Evolutionary conservation across 2,329 filamentous ascomycete species (phyloP).

Genomic region (Hymenoscyphus infarciens): DNA sequence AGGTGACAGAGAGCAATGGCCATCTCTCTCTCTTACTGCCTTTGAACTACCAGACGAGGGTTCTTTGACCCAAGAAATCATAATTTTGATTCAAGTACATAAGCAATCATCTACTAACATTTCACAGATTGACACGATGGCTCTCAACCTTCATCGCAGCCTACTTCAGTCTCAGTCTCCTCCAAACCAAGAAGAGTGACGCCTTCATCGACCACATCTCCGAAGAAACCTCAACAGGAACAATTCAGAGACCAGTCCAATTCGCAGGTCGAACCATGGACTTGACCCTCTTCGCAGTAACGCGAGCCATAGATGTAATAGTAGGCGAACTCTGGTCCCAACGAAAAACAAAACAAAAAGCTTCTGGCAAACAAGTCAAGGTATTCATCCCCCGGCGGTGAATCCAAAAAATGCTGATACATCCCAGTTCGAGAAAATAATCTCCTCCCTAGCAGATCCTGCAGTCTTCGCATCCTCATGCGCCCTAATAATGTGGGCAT

Average conservation of each 20-base stretch:
- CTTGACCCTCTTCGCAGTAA: constrained; percentile 73
- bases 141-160: constrained; percentile 55
- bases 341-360: constrained; percentile 43
- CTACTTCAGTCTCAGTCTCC: constrained; percentile 53
- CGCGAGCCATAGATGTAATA: constrained; percentile 68
- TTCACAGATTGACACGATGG: constrained; percentile 51
- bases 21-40: too few species aligned
- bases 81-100: background rate
- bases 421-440: constrained; percentile 33
- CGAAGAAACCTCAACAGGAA: constrained; percentile 28
- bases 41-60: too few species aligned
- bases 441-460: constrained; percentile 56
- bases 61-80: too few species aligned
- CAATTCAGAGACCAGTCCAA: constrained; percentile 30
- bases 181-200: constrained; percentile 52
- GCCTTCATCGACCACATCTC: constrained; percentile 40
- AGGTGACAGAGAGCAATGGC: too few species aligned
- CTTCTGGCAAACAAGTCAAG: constrained; percentile 45
- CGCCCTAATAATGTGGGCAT: constrained; percentile 82
- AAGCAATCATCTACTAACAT: constrained; percentile 3
- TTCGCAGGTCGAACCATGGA: constrained; percentile 73
- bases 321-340: constrained; percentile 62
- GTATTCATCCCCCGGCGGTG: constrained; percentile 36
- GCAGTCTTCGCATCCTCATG: constrained; percentile 68
- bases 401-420: background rate